Base-by-base conservation (phyloP, 495 filamentous ascomycete genomes). In the Chaetomium fimeti region DNA sequence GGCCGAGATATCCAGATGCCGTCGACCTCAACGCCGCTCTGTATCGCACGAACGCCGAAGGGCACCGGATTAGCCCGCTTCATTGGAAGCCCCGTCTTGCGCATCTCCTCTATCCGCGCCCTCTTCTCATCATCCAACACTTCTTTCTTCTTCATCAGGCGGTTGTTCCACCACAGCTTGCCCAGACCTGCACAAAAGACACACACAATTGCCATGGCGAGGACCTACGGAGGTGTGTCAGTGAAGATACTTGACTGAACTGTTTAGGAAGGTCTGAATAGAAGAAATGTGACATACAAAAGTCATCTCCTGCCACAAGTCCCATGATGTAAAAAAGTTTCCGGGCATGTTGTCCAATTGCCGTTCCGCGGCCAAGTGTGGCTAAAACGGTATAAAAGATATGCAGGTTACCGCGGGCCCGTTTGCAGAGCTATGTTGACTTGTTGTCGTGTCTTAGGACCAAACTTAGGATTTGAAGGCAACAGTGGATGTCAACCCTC, bases 281-380 rank as follows among this genome's bases (percentile, higher is more conserved):
- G 32, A 36, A 9, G 8, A 36, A 36, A 11, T 36, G 32, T 7
- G 22, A 27, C 91, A 77, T 80, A 97, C 93, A 77, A 97, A 88
- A 65, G 84, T 88, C 86, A 97, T 84, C 82, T 96, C 89, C 83
- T 95, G 85, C 93, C 93, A 98, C 70, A 94, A 76, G 66, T 82
- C 73, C 93, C 92, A 97, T 43, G 77, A 81, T 45, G 78, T 70
- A 79, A 93, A 97, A 78, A 97, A 96, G 42, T 61, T 64, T 56
- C 53, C 61, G 36, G 63, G 64, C 71, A 74, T 73, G 32, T 66
- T 69, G 40, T 52, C 22, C 29, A 15, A 5, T 20, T 49, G 8
- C 6, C n/a, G 32, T 24, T 3, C n/a, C 18, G 18, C 5, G 5
- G 16, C 40, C 54, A 24, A 32, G 15, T n/a, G 29, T 58, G 40